Evolutionary conservation across 2,329 filamentous ascomycete species (phyloP).

Genomic region (Nigrospora sphaerica): DNA sequence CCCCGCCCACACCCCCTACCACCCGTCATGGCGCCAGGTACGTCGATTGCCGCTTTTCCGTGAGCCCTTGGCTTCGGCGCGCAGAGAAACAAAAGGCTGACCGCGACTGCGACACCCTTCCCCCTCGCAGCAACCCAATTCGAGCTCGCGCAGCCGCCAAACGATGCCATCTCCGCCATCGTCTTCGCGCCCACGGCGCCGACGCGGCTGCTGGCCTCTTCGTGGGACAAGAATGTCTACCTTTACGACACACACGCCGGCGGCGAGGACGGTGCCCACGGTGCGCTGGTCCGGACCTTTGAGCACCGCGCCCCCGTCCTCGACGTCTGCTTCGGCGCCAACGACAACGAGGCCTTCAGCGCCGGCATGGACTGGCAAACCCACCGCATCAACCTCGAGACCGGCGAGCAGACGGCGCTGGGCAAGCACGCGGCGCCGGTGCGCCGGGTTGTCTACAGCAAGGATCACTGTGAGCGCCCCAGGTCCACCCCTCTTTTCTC

Average conservation of each 20-base stretch:
- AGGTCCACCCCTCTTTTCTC: neutral
- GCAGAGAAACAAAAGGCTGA: no score
- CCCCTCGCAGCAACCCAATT: constrained; percentile 59
- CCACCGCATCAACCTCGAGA: constrained; percentile 64
- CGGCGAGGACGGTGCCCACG: constrained; percentile 48
- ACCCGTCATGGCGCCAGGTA: constrained; percentile 17
- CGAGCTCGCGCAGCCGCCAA: constrained; percentile 74
- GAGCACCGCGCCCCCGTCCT: constrained; percentile 81
- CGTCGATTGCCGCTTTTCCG: neutral
- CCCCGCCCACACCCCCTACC: neutral
- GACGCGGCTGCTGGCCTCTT: constrained; percentile 76
- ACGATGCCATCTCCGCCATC: constrained; percentile 80
- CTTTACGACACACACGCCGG: constrained; percentile 67
- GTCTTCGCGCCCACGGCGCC: constrained; percentile 75
- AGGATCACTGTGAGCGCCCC: constrained; percentile 53
- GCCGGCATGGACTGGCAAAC: constrained; percentile 85
- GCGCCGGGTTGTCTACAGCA: constrained; percentile 76
- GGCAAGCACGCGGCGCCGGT: constrained; percentile 75
- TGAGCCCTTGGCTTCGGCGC: no score
- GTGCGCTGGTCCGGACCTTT: constrained; percentile 63
- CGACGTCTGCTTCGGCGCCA: constrained; percentile 82
- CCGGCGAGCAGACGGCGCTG: constrained; percentile 65
- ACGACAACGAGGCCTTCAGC: constrained; percentile 77
- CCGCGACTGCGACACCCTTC: no score
- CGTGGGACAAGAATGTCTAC: constrained; percentile 91